Conservation (phyloP, 2,329 filamentous ascomycete species). For the Chaetomiaceae sp. region DNA sequence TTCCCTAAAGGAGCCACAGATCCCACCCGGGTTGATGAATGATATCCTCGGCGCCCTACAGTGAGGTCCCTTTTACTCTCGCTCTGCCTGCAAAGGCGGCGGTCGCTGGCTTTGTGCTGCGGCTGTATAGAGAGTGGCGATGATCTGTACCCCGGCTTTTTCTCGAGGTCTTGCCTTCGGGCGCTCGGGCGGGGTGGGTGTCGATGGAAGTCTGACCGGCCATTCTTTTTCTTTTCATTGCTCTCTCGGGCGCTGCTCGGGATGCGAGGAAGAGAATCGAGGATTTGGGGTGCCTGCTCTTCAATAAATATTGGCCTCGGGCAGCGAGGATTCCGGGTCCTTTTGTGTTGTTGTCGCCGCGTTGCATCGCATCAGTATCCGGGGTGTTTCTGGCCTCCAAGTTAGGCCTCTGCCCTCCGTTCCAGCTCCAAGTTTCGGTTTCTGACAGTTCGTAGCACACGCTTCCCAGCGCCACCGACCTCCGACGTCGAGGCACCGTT, state of each 20-base stretch:
- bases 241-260: constrained; percentile 41
- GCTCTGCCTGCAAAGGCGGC: constrained; percentile 59
- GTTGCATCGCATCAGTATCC: too few species aligned
- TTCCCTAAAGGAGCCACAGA: constrained; percentile 90
- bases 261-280: constrained; percentile 47
- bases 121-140: constrained; percentile 83
- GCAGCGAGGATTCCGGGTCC: too few species aligned
- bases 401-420: too few species aligned
- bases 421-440: too few species aligned
- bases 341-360: too few species aligned
- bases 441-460: too few species aligned
- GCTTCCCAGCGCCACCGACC: too few species aligned
- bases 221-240: constrained; percentile 54
- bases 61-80: constrained; percentile 63
- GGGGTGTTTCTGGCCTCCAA: too few species aligned
- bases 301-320: too few species aligned
- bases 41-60: constrained; percentile 84
- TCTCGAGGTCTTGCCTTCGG: constrained; percentile 66
- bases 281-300: not conserved
- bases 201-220: constrained; percentile 87
- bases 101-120: constrained; percentile 33
- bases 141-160: constrained; percentile 79
- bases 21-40: constrained; percentile 93
- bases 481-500: too few species aligned
- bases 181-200: constrained; percentile 73